A percentile compares a stretch with the other conserved stretches of the same genome.
Evolutionary conservation across 1,284 basidiomycete species (phyloP).

Genomic region (Calocybe gambosa): DNA sequence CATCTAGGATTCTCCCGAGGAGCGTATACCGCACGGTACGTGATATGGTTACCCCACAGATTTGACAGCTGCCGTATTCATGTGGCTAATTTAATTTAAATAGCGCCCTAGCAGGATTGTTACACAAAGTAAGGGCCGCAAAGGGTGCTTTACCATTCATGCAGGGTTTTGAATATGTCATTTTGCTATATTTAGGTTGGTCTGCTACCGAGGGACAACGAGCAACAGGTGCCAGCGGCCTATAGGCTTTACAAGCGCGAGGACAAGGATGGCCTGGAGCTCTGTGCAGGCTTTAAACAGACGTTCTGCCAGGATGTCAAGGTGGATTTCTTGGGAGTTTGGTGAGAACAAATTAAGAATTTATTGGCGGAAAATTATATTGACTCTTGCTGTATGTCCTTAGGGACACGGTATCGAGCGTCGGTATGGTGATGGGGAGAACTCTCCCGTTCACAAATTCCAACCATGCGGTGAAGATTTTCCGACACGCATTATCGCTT

Average conservation of each 20-base stretch:
- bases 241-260: slow-evolving; percentile 55
- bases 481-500: slow-evolving; percentile 58
- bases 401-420: slow-evolving; percentile 35
- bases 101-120: slow-evolving; percentile 63
- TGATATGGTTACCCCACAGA: not conserved
- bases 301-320: slow-evolving; percentile 55
- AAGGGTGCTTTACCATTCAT: not conserved
- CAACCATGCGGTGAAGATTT: slow-evolving; percentile 53
- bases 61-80: not conserved
- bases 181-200: slow-evolving; percentile 37
- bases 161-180: not conserved
- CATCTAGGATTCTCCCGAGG: slow-evolving; percentile 64
- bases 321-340: slow-evolving; percentile 62
- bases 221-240: slow-evolving; percentile 59
- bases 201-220: slow-evolving; percentile 51
- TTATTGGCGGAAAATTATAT: not conserved
- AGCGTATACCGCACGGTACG: slow-evolving; percentile 60
- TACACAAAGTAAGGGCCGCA: slow-evolving; percentile 34
- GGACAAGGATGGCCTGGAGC: slow-evolving; percentile 35
- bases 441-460: slow-evolving; percentile 56
- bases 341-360: slow-evolving; percentile 34
- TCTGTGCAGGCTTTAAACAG: slow-evolving; percentile 56
- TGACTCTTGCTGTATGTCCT: not conserved
- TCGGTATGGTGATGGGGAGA: slow-evolving; percentile 49
- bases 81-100: not conserved